phyloP scores from a whole-genome alignment of 805 yeast species.

The Wickerhamomyces alni region DNA sequence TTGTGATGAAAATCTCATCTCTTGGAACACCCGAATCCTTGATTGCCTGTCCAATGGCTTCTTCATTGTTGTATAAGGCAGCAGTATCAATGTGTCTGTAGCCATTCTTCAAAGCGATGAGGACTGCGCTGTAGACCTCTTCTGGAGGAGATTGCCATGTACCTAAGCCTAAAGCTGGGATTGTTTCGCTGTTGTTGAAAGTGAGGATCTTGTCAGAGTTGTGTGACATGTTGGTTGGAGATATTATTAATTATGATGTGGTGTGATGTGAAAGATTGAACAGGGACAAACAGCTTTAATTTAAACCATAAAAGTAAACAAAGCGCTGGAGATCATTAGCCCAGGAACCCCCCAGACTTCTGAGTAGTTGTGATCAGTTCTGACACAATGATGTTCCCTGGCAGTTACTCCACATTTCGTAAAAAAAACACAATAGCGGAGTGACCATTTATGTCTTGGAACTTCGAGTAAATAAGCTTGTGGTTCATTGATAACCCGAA shows the following conservation, averaged over 20 bases:
- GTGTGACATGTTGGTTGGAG: not conserved
- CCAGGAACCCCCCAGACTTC: too few relatives aligned
- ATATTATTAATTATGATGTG: not conserved
- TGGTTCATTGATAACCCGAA: too few relatives aligned
- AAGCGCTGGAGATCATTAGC: too few relatives aligned
- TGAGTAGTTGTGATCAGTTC: too few relatives aligned
- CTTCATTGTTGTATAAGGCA: constrained; percentile 44
- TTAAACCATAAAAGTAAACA: too few relatives aligned
- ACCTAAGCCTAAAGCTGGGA: constrained; percentile 46
- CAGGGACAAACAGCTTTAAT: too few relatives aligned
- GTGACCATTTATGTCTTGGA: too few relatives aligned
- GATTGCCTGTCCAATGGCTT: constrained; percentile 46
- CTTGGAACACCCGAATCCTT: constrained; percentile 49
- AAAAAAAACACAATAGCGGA: too few relatives aligned
- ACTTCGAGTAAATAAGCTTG: too few relatives aligned
- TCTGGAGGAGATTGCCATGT: constrained; percentile 31
- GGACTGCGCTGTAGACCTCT: constrained; percentile 8
- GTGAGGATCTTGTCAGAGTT: not conserved
- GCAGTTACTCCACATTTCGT: too few relatives aligned
- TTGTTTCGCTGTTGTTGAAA: constrained; percentile 40
- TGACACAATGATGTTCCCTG: too few relatives aligned
- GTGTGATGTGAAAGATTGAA: not conserved
- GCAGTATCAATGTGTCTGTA: constrained; percentile 60
- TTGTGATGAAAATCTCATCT: constrained; percentile 57
- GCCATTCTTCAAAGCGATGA: constrained; percentile 25